A percentile compares a stretch with the other conserved stretches of the same genome.
These are phyloP conservation scores for Phoma herbarum DNA, from an alignment of 2,329 filamentous ascomycete genomes.

Conservation along the genomic window DNA sequence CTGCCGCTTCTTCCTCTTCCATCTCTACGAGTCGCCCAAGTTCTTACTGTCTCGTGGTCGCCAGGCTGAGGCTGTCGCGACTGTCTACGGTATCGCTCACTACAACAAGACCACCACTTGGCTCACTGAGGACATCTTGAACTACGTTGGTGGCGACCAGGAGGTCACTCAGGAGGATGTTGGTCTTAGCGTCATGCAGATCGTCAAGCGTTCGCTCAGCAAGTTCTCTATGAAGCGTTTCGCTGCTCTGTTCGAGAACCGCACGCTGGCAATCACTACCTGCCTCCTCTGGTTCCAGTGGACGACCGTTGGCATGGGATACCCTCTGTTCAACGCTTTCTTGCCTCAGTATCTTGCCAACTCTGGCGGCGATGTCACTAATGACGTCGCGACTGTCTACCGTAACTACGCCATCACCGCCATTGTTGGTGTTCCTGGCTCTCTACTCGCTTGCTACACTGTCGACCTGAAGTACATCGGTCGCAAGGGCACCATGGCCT, in stretches of 20 bases:
- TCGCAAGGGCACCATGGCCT: constrained; percentile 75
- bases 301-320: constrained; percentile 84
- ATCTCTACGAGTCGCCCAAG: constrained; percentile 85
- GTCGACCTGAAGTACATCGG: constrained; percentile 76
- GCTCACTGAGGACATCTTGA: constrained; percentile 74
- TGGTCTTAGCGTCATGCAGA: constrained; percentile 55
- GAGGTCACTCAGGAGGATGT: constrained; percentile 50
- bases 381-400: constrained; percentile 62
- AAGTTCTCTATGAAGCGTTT: constrained; percentile 74
- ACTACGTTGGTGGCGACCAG: constrained; percentile 60
- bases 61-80: constrained; percentile 79
- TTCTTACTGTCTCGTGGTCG: constrained; percentile 79
- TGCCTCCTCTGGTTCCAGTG: constrained; percentile 77
- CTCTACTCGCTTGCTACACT: constrained; percentile 75
- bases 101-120: constrained; percentile 64
- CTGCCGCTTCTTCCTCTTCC: constrained; percentile 80
- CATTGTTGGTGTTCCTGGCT: constrained; percentile 78
- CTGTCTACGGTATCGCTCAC: constrained; percentile 79
- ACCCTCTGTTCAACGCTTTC: constrained; percentile 89
- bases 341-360: constrained; percentile 84
- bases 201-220: constrained; percentile 67
- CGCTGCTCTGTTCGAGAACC: constrained; percentile 66
- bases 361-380: constrained; percentile 51
- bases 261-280: constrained; percentile 59
- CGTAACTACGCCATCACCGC: constrained; percentile 85